phyloP scores from a whole-genome alignment of 768 basidiomycete species.

The Cubamyces sp. region DNA sequence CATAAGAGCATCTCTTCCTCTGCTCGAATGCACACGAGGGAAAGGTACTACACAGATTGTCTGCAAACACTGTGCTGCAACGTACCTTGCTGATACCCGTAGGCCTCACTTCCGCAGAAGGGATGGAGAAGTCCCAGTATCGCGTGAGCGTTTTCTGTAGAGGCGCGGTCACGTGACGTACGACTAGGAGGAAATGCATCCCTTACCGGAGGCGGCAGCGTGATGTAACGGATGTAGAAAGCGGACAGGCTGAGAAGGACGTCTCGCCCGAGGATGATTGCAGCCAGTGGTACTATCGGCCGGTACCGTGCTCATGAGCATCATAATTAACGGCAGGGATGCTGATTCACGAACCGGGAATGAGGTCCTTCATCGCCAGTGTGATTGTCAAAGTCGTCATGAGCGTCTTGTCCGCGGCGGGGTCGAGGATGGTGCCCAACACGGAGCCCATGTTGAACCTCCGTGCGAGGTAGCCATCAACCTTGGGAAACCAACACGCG shows the following conservation, averaged over 20 bases:
- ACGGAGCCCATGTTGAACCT: constrained; percentile 86
- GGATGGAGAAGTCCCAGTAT: constrained; percentile 96
- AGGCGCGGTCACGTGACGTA: constrained; percentile 15
- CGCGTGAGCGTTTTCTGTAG: constrained; percentile 84
- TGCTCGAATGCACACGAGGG: not conserved
- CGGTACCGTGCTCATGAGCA: not conserved
- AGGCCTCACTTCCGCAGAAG: constrained; percentile 93
- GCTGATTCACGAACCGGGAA: constrained; percentile 68
- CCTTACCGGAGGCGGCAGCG: constrained; percentile 84
- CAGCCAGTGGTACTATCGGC: constrained; percentile 75
- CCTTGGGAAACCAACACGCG: constrained; percentile 47
- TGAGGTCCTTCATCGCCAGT: constrained; percentile 77
- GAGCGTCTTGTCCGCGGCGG: constrained; percentile 93
- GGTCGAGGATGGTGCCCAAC: constrained; percentile 95
- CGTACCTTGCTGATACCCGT: constrained; percentile 91
- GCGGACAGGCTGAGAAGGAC: constrained; percentile 84
- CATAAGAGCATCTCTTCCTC: not conserved
- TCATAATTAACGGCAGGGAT: not conserved
- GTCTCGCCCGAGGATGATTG: constrained; percentile 88
- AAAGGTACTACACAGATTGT: not conserved
- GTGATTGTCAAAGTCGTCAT: constrained; percentile 94
- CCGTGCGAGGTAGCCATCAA: constrained; percentile 90
- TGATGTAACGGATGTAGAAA: constrained; percentile 91
- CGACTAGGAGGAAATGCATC: constrained; percentile 2
- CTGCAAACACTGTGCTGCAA: too few species aligned